A percentile compares a stretch with the other conserved stretches of the same genome.
These are phyloP conservation scores for Excoecaria cochinchinensis DNA, from an alignment of 345 rosid species.

Conservation along the genomic window DNA sequence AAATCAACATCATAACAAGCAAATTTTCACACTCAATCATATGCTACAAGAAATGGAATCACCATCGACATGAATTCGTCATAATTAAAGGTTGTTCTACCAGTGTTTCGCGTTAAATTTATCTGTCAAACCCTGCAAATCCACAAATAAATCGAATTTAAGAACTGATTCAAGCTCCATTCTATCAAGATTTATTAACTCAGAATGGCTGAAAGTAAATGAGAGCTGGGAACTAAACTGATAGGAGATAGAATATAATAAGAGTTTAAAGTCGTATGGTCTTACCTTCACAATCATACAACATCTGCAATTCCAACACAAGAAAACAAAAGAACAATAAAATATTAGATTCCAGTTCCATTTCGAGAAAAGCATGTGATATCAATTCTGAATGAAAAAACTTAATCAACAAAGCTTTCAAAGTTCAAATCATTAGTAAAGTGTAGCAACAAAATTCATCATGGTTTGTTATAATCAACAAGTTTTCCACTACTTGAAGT, in stretches of 20 bases:
- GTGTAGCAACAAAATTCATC: too few species aligned
- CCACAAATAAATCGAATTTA: background rate
- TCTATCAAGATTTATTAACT: background rate
- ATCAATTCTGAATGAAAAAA: slow-evolving; percentile 4
- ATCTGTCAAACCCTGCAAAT: slow-evolving; percentile 62
- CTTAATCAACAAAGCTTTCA: slow-evolving; percentile 67
- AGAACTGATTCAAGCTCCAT: too few species aligned
- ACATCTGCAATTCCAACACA: slow-evolving; percentile 46
- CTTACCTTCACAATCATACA: slow-evolving; percentile 75
- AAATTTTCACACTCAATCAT: slow-evolving; percentile 32
- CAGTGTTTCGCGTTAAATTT: slow-evolving; percentile 50
- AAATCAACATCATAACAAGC: background rate
- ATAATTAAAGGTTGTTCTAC: slow-evolving; percentile 50
- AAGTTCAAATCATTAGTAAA: too few species aligned
- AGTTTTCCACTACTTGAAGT: too few species aligned
- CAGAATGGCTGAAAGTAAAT: too few species aligned
- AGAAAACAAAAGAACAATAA: background rate
- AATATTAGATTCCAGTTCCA: background rate
- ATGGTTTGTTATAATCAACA: too few species aligned
- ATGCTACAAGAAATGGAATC: slow-evolving; percentile 57
- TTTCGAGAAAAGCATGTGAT: background rate
- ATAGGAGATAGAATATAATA: background rate
- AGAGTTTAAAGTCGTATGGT: background rate
- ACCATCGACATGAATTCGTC: slow-evolving; percentile 58
- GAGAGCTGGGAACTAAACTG: too few species aligned